Evolutionary conservation across 1,284 basidiomycete species (phyloP), one percentile per base, ranked within the genome.

Genomic region (Grifola frondosa): DNA sequence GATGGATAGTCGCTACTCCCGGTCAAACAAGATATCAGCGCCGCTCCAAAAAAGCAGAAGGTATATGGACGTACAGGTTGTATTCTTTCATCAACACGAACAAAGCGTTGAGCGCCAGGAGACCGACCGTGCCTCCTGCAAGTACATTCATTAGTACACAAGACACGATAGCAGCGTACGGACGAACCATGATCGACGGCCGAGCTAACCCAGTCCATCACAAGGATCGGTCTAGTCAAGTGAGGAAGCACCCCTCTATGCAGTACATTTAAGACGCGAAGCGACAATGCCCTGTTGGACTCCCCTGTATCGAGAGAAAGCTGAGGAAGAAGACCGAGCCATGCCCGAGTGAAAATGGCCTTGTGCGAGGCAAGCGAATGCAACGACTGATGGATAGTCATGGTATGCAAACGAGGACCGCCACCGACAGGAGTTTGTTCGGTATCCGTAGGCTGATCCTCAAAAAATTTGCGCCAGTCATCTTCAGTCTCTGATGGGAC

Each of bases 191-290:
- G 74, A 63, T 96, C 94, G 25, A 97, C 88, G 52, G 91, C 89
- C 10, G 80, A 80, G 23, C 89, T 84, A 24, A 99, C 77, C 89
- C 95, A 99, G 66, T 99, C 96, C 80, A 97, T 95, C 12, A 96
- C 77, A 39, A 96, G 65, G 6, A 94, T 73, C 0, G 90, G 80
- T 37, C 88, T 70, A 4, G 86, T 88, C 42, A 97, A 64, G 63
- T 95, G 83, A 0, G 94, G 94, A 58, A 97, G 68, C 16, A 97
- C 86, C 11, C 87, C 82, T 7, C 81, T 74, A 64, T 97, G 92
- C 70, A 97, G 79, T 8, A 93, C 75, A 51, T 86, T 84, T 36
- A 97, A 66, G 2, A 80, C 82, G 26, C 88, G 74, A 32, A 81
- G 76, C 3, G 74, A 70, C 6, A 80, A 57, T 3, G 66, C 64